Evolutionary conservation across 192 early-diverging fungal genomes (phyloP), one percentile per base, ranked within the genome.

Genomic region (Rhizophagus sp.): DNA sequence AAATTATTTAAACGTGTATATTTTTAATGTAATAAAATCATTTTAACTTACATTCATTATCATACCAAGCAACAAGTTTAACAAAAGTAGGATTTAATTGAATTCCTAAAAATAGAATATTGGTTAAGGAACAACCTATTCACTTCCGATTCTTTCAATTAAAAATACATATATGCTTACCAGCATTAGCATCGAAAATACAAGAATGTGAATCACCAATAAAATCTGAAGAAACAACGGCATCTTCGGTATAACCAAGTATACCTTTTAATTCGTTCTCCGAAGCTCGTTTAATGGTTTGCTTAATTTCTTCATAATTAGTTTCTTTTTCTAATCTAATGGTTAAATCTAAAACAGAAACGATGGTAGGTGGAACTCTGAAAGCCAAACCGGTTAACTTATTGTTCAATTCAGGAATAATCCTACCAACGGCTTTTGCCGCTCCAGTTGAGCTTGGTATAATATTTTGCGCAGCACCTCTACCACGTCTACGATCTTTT

Each of bases 361-460:
- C 98, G 82, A 98, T 96, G 7, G 85, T 94, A 88, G 83, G 91
- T 41, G 94, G 92, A 70, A 99, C 95, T 90, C 97, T 97, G 91
- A 99, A 97, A 76, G 98, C 92, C 98, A 99, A 97, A 82, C 97
- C 97, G 61, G 98, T 98, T 76, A 99, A 88, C 90, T 97, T 98
- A 83, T 96, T 96, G 84, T 95, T 95, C 77, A 98, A 89, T 57
- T 85, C 83, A 71, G 98, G 98, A 74, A 98, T 94, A 65, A 99
- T 96, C 57, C 97, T 97, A 70, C 96, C 96, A 84, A 99, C 98
- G 73, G 98, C 96, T 92, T 98, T 98, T 89, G 98, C 98, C 65
- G 98, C 98, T 80, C 98, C 98, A 68, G 97, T 99, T 79, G 95
- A 92, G 70, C 97, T 94, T 25, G 98, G 97, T 84, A 99, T 98